A percentile compares a stretch with the other conserved stretches of the same genome.
phyloP scores from a whole-genome alignment of 495 filamentous ascomycete species.

The Tuber aestivum region DNA sequence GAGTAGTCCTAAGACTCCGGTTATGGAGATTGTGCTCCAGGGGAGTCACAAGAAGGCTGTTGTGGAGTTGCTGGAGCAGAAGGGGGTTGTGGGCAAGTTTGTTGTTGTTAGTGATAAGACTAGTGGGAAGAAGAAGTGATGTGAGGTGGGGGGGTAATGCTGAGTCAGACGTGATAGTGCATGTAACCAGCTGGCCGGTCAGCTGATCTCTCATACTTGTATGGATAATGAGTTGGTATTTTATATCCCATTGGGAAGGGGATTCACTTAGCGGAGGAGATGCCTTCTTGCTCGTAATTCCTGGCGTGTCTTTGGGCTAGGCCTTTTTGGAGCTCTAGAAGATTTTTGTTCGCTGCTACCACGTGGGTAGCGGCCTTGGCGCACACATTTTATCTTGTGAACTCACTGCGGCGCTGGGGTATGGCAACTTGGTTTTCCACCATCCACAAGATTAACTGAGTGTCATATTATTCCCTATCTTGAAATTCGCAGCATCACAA shows the following conservation, averaged over 20 bases:
- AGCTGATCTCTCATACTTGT: not conserved
- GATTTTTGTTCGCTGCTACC: not conserved
- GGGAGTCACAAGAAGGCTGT: constrained; percentile 61
- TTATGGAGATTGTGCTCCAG: constrained; percentile 68
- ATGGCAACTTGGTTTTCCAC: not conserved
- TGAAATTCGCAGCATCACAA: no score
- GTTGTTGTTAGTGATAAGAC: constrained; percentile 61
- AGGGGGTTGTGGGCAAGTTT: constrained; percentile 58
- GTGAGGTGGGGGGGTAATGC: not conserved
- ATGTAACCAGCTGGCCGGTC: not conserved
- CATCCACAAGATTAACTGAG: not conserved
- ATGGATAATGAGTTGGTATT: not conserved
- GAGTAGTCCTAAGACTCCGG: constrained; percentile 54
- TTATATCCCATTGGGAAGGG: not conserved
- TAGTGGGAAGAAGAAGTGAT: constrained; percentile 54
- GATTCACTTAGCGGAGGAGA: not conserved
- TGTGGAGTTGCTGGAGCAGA: constrained; percentile 55
- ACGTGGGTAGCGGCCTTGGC: not conserved
- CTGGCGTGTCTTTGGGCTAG: not conserved
- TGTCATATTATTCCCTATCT: not conserved
- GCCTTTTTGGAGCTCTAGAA: not conserved
- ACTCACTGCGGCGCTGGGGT: not conserved
- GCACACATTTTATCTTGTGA: not conserved
- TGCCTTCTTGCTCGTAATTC: not conserved
- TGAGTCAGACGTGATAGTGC: not conserved